phyloP scores from a whole-genome alignment of 352 stramenopile species.

The Globisporangium cederbergense region DNA sequence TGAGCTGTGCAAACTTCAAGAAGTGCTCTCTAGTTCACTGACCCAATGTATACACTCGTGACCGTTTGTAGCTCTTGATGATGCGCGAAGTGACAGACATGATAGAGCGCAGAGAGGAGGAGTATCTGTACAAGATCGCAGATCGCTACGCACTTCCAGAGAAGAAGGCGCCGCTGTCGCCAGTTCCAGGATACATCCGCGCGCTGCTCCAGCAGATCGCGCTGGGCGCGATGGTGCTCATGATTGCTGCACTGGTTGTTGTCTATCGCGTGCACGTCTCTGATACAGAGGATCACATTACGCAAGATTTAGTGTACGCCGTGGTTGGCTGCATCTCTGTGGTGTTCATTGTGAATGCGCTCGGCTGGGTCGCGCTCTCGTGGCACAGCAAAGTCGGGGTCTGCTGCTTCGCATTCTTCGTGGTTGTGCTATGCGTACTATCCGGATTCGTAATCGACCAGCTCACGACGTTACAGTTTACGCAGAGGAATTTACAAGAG shows the following conservation, averaged over 20 bases:
- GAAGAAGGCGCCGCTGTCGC: constrained; percentile 19
- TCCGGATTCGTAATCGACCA: constrained; percentile 25
- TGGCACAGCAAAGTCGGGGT: constrained; percentile 20
- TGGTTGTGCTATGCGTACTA: constrained; percentile 17
- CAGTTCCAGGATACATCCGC: constrained; percentile 16
- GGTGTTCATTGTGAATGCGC: constrained; percentile 18
- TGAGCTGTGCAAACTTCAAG: neutral
- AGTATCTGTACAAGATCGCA: constrained; percentile 41
- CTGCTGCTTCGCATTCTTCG: constrained; percentile 13
- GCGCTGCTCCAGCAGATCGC: constrained; percentile 28
- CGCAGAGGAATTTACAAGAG: constrained; percentile 26
- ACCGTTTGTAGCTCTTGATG: constrained; percentile 33
- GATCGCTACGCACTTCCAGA: constrained; percentile 22
- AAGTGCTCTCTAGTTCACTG: neutral
- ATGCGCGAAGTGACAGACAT: constrained; percentile 43
- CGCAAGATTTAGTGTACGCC: constrained; percentile 11
- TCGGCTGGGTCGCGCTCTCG: constrained; percentile 22
- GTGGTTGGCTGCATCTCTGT: neutral
- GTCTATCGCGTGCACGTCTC: constrained; percentile 14
- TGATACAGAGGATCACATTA: constrained; percentile 3
- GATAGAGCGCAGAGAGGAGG: constrained; percentile 48
- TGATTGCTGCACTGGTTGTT: constrained; percentile 15
- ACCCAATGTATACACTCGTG: neutral
- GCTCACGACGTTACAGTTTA: constrained; percentile 24
- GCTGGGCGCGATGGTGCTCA: constrained; percentile 19